These are phyloP conservation scores for Eutypa lata DNA, from an alignment of 2,329 filamentous ascomycete genomes.

Conservation along the genomic window DNA sequence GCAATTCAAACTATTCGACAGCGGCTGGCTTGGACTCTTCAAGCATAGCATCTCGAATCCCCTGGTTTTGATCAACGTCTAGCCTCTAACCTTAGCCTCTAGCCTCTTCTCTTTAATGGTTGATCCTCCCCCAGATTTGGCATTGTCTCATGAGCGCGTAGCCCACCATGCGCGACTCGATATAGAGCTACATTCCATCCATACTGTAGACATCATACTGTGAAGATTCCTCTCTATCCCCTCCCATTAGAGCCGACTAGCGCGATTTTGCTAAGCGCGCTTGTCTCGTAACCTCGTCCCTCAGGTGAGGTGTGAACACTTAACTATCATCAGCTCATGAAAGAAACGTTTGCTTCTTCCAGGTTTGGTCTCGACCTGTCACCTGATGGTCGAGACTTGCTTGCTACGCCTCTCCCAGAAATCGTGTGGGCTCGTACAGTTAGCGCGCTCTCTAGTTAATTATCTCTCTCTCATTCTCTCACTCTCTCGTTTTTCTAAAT, in stretches of 20 bases:
- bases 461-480: constrained; percentile 12
- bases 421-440: constrained; percentile 15
- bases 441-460: too few species aligned
- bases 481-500: constrained; percentile 21
- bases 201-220: constrained; percentile 9
- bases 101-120: too few species aligned
- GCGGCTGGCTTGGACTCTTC: too few species aligned
- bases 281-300: constrained; percentile 18
- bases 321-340: constrained; percentile 10
- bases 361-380: constrained; percentile 12
- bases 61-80: not conserved
- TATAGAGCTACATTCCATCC: not conserved
- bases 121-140: not conserved
- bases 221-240: constrained; percentile 9
- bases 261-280: constrained; percentile 12
- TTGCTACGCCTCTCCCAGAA: constrained; percentile 12
- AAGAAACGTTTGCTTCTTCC: constrained; percentile 16
- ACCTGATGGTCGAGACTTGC: constrained; percentile 20
- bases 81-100: too few species aligned
- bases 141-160: not conserved
- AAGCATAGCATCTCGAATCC: not conserved
- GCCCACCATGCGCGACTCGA: not conserved
- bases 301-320: constrained; percentile 12
- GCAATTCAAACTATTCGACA: too few species aligned
- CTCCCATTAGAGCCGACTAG: constrained; percentile 9